Evolutionary conservation across 2,329 filamentous ascomycete genomes (phyloP), one percentile per base, ranked within the genome.

Genomic region (Trichoderma lentiforme): DNA sequence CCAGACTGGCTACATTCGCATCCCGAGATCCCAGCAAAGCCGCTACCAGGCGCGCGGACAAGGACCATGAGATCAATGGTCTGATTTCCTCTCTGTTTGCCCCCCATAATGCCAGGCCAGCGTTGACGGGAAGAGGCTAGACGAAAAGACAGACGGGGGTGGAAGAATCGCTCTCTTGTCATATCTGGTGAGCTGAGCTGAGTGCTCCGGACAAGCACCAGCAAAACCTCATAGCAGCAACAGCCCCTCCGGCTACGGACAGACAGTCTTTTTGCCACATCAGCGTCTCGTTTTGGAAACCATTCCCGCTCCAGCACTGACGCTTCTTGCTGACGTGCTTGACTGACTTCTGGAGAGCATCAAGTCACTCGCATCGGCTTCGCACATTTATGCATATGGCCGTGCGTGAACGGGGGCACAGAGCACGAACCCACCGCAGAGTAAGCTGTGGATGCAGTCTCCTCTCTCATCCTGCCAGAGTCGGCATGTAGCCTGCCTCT

Each of bases 391-490:
- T 70, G 67, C 67, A 70, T 32, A 53, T 53, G 67, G 67, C 57
- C 67, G 57, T 53, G 57, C 67, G 66, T 51, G 36, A 69, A 62
- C 39, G 47, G 67, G 67, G 67, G 57, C 67, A 62, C 67, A 26
- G 12, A 70, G 67, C 26, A 62, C 67, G 56, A 70, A 62, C 67
- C 67, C 67, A 51, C 67, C 39, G 66, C 66, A 70, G 34, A 62
- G 66, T 70, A 70, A 70, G 67, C 67, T 70, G 67, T 62, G 67
- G 36, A 62, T 53, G 67, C 39, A 34, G 57, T 62, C 57, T 70
- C 57, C 57, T 70, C 67, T 28, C 43, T 34, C 39, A 70, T 70
- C 57, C 56, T 62, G 56, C 67, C 67, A 53, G 32, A 62, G 47
- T 36, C 57, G 60, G 67, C 47, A 28, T 53, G 57, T 61, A 24